Evolutionary conservation across 371 early-diverging fungal genomes (phyloP).

Genomic region (Lichtheimia ornata): DNA sequence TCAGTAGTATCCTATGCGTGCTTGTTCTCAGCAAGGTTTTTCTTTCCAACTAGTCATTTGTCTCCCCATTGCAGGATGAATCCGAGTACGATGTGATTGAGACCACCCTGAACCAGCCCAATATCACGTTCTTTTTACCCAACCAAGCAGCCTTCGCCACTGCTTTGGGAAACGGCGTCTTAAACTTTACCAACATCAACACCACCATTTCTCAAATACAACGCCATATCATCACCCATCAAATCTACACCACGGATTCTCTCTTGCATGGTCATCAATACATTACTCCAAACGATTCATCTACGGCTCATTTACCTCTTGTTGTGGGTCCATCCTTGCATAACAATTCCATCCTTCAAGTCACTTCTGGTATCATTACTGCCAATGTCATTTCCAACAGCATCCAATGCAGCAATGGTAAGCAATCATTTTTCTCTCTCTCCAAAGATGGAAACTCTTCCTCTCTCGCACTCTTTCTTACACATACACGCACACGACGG

Average conservation of each 20-base stretch:
- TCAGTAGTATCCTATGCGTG: neutral
- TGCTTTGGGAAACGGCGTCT: slow-evolving; percentile 2
- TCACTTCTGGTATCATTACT: slow-evolving; percentile 19
- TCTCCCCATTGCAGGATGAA: neutral
- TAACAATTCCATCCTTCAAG: slow-evolving; percentile 10
- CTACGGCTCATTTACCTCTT: slow-evolving; percentile 16
- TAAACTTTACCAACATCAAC: slow-evolving; percentile 16
- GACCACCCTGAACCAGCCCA: slow-evolving; percentile 5
- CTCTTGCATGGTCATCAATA: slow-evolving; percentile 13
- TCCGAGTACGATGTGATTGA: slow-evolving; percentile 3
- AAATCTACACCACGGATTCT: slow-evolving; percentile 10
- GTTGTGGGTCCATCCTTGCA: slow-evolving; percentile 17
- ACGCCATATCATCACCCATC: slow-evolving; percentile 15
- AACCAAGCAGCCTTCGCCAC: slow-evolving; percentile 9
- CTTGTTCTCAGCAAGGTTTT: neutral
- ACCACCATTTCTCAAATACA: slow-evolving; percentile 13
- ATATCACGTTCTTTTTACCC: slow-evolving; percentile 18
- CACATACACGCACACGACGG: neutral
- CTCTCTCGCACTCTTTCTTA: neutral
- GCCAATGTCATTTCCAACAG: slow-evolving; percentile 18
- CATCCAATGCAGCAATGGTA: slow-evolving; percentile 34
- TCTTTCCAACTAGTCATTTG: neutral
- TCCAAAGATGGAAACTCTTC: neutral
- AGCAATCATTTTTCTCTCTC: slow-evolving; percentile 3
- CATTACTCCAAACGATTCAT: slow-evolving; percentile 13